Evolutionary conservation across 129 eudicot species (phyloP).

Genomic region (Heracleum sosnowskyi): DNA sequence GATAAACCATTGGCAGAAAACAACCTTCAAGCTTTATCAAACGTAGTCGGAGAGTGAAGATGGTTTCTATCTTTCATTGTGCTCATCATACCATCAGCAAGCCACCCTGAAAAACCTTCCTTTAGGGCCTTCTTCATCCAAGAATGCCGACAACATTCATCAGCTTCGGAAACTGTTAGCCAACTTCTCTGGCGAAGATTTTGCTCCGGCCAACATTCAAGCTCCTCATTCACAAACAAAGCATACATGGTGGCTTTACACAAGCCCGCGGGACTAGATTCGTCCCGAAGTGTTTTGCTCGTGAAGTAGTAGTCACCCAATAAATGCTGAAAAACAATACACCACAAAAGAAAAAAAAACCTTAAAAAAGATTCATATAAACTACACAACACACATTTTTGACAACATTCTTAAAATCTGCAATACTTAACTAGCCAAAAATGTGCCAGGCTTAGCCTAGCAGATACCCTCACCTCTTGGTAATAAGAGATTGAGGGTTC

Average conservation of each 20-base stretch:
- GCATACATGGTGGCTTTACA: slow-evolving; percentile 92
- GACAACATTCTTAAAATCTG: background rate
- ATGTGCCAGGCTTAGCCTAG: background rate
- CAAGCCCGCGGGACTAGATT: slow-evolving; percentile 78
- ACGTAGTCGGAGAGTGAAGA: background rate
- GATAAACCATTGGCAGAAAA: background rate
- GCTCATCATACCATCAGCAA: slow-evolving; percentile 41
- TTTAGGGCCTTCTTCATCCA: slow-evolving; percentile 82
- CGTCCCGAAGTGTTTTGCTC: slow-evolving; percentile 93
- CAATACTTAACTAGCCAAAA: background rate
- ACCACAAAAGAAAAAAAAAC: background rate
- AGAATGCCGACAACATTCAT: slow-evolving; percentile 58
- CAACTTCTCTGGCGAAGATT: slow-evolving; percentile 72
- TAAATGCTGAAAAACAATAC: slow-evolving; percentile 45
- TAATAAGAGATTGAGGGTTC: background rate
- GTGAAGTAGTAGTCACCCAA: slow-evolving; percentile 69
- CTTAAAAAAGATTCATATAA: background rate
- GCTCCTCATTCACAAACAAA: slow-evolving; percentile 71
- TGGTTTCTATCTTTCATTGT: slow-evolving; percentile 32
- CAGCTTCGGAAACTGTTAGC: slow-evolving; percentile 66
- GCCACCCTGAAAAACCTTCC: slow-evolving; percentile 62
- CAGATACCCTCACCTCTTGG: background rate
- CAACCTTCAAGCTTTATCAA: background rate
- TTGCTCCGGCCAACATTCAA: slow-evolving; percentile 85
- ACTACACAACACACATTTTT: background rate